These are phyloP conservation scores for Papilionanthe hybrid DNA, from an alignment of 116 monocot genomes.

Conservation along the genomic window DNA sequence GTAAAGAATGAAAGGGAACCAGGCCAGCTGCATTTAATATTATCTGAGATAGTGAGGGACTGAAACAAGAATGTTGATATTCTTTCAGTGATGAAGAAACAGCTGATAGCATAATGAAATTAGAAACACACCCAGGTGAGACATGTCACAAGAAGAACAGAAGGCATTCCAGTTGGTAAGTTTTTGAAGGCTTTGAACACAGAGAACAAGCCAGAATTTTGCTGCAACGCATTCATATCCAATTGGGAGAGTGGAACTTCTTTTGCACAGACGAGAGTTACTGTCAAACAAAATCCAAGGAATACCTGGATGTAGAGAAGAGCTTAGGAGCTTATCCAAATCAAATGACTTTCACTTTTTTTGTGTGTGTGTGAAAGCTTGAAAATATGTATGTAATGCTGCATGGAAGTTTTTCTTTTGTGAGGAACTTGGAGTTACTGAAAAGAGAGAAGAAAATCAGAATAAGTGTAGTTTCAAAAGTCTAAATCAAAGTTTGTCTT, in stretches of 20 bases:
- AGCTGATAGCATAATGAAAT: too few relatives aligned
- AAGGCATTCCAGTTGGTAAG: conserved; percentile 47
- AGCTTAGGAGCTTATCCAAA: neutral
- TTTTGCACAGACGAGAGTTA: conserved; percentile 36
- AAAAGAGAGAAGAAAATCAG: too few relatives aligned
- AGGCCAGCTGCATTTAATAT: conserved; percentile 27
- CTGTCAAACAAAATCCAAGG: conserved; percentile 19
- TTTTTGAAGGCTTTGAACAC: conserved; percentile 34
- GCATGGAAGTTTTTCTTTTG: too few relatives aligned
- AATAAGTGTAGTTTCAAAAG: too few relatives aligned
- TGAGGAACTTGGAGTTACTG: too few relatives aligned
- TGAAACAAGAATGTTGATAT: neutral
- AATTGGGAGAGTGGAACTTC: conserved; percentile 25
- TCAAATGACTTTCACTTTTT: too few relatives aligned
- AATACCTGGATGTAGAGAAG: conserved; percentile 24
- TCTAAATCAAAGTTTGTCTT: too few relatives aligned
- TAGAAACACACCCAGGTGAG: conserved; percentile 44
- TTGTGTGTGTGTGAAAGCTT: too few relatives aligned
- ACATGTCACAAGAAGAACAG: conserved; percentile 40
- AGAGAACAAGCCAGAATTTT: conserved; percentile 6
- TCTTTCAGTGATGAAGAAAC: too few relatives aligned
- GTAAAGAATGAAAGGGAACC: conserved; percentile 60
- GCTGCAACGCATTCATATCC: neutral
- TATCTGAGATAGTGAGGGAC: neutral
- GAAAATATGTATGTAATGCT: too few relatives aligned